Conservation (phyloP, 805 yeast genomes). For the Hanseniaspora mollemarum region DNA sequence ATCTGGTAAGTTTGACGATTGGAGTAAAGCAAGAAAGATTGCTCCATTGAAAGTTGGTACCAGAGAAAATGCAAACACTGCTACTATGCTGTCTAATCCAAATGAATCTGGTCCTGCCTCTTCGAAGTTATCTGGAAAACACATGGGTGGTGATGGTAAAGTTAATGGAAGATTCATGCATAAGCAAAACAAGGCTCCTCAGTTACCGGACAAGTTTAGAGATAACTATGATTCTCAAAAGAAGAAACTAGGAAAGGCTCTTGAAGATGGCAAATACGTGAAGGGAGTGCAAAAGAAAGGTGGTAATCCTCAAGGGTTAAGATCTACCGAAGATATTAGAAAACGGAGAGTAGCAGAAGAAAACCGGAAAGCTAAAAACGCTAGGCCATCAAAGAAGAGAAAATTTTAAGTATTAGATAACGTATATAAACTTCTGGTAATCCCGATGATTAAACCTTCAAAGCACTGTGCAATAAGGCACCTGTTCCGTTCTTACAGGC, state of each 20-base stretch:
- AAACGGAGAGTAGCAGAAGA: slow-evolving; percentile 61
- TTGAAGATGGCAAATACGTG: slow-evolving; percentile 59
- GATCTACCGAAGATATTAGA: slow-evolving; percentile 62
- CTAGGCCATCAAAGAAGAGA: slow-evolving; percentile 50
- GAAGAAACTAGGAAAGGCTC: slow-evolving; percentile 69
- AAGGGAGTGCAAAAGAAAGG: slow-evolving; percentile 43
- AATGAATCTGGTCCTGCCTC: slow-evolving; percentile 6
- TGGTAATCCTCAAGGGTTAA: slow-evolving; percentile 35
- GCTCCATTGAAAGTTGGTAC: slow-evolving; percentile 47
- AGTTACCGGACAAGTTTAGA: slow-evolving; percentile 77
- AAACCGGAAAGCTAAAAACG: slow-evolving; percentile 71
- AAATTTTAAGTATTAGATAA: slow-evolving; percentile 20
- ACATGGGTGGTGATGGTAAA: slow-evolving; percentile 24
- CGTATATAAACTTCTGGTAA: not conserved
- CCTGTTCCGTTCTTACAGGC: too few relatives aligned
- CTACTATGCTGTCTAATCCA: slow-evolving; percentile 29
- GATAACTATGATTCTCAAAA: slow-evolving; percentile 77
- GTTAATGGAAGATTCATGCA: slow-evolving; percentile 53
- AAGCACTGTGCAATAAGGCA: not conserved
- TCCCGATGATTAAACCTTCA: not conserved
- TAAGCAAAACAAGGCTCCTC: slow-evolving; percentile 66
- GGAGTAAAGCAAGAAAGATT: slow-evolving; percentile 66
- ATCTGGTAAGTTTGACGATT: slow-evolving; percentile 82
- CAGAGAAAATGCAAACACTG: slow-evolving; percentile 33
- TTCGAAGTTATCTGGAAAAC: slow-evolving; percentile 18